A percentile compares a stretch with the other conserved stretches of the same genome.
phyloP scores from a whole-genome alignment of 2,329 filamentous ascomycete species.

The Aspergillus neoniger region DNA sequence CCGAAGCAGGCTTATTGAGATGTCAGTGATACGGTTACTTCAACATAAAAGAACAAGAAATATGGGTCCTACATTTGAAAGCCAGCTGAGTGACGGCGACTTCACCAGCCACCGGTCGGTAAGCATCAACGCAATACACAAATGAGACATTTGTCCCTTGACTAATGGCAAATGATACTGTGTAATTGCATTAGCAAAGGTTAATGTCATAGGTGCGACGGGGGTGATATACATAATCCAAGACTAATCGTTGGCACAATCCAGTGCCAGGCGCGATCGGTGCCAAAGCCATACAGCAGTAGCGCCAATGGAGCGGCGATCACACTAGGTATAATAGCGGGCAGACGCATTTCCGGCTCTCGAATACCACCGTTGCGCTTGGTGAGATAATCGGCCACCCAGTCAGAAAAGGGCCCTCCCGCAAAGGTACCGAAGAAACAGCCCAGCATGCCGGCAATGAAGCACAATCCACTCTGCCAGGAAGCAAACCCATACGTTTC shows the following conservation, averaged over 20 bases:
- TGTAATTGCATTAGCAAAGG: neutral
- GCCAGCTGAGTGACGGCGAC: constrained; percentile 55
- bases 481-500: constrained; percentile 31
- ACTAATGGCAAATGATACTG: constrained; percentile 51
- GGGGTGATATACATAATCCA: constrained; percentile 24
- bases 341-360: constrained; percentile 44
- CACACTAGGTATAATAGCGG: constrained; percentile 20
- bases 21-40: neutral
- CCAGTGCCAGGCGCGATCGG: constrained; percentile 25
- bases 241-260: constrained; percentile 59
- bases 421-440: constrained; percentile 46
- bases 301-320: neutral
- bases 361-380: constrained; percentile 42
- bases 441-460: constrained; percentile 44
- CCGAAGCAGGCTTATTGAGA: constrained; percentile 49
- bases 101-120: constrained; percentile 60
- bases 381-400: constrained; percentile 41
- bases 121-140: constrained; percentile 61
- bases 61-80: constrained; percentile 49
- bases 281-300: constrained; percentile 5
- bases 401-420: constrained; percentile 46
- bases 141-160: constrained; percentile 59
- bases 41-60: neutral
- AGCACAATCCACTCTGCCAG: constrained; percentile 52
- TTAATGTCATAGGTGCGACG: neutral